Evolutionary conservation across 192 early-diverging fungal genomes (phyloP), one percentile per base, ranked within the genome.

Genomic region (Backusella sp.): DNA sequence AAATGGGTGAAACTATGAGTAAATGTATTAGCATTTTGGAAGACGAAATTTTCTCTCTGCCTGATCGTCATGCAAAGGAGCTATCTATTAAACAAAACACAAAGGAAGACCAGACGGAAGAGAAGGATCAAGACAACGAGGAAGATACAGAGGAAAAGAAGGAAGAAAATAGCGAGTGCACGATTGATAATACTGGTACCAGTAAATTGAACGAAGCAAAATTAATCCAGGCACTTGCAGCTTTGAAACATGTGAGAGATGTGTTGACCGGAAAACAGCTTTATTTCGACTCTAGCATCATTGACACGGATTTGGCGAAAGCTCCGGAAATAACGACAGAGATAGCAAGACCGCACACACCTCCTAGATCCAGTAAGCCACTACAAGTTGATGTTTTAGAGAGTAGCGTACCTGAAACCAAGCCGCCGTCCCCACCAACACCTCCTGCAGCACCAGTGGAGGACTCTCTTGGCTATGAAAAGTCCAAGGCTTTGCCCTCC

Each of bases 231-330:
- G 87, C 82, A 4, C 71, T 88, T 11, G 80, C 80, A 26, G 84
- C 86, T 1, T 72, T 90, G n/a, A 88, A 87, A 42, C 87, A 90
- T 67, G 79, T 88, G 1, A 81, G 86, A 9, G 88, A 90, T 79
- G 80, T 87, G 9, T 56, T 90, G 11, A 34, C 82, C 9, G 87
- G 86, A 14, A 78, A 81, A 34, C 70, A 81, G n/a, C 75, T 73
- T 66, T 82, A 87, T 23, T 77, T 88, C 34, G 82, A 88, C 35
- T 35, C 42, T 12, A 70, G 72, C 26, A 23, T 49, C 5, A 36
- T 79, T 4, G 41, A 56, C 52, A 66, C n/a, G 0, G 30, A 66
- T 26, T 6, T 66, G 9, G 36, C n/a, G 6, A 39, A 56, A 32
- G 4, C 46, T 1, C 39, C 32, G 36, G 72, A 46, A 28, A 4